Conservation (phyloP, 192 early-diverging fungal species). For the Backusella mclennaniae region DNA sequence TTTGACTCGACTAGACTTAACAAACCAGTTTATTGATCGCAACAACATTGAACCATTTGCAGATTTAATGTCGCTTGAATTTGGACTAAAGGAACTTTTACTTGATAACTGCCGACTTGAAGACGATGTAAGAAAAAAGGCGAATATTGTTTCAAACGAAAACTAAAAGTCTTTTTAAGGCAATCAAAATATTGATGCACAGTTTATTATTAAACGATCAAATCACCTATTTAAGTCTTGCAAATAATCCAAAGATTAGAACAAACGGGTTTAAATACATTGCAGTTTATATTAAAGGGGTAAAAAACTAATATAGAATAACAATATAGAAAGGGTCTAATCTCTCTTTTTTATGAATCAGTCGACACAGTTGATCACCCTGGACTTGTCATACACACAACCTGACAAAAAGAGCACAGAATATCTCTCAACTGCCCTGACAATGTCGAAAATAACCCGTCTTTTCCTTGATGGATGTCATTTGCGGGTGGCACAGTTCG, state of each 20-base stretch:
- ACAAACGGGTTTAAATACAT: conserved; percentile 74
- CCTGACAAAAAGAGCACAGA: conserved; percentile 69
- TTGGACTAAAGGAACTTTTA: conserved; percentile 66
- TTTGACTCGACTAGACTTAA: conserved; percentile 24
- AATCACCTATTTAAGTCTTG: conserved; percentile 62
- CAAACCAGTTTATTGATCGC: conserved; percentile 47
- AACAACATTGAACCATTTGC: conserved; percentile 65
- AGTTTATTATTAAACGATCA: conserved; percentile 68
- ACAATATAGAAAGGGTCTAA: background rate
- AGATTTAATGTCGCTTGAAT: conserved; percentile 73
- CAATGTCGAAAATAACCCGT: conserved; percentile 1
- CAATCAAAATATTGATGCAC: conserved; percentile 65
- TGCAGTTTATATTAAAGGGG: conserved; percentile 69
- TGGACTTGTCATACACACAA: conserved; percentile 69
- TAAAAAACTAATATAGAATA: conserved; percentile 11
- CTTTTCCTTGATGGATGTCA: conserved; percentile 27
- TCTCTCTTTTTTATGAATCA: conserved; percentile 20
- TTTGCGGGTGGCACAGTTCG: conserved; percentile 15
- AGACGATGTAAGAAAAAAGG: conserved; percentile 53
- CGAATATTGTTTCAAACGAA: background rate
- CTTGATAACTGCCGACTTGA: conserved; percentile 71
- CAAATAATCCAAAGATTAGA: conserved; percentile 68
- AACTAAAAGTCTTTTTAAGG: conserved; percentile 33
- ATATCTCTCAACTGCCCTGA: conserved; percentile 65
- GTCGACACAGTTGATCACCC: conserved; percentile 57